Base-by-base conservation (phyloP, 1,139 yeast species). In the Scheffersomyces parashehatae region DNA sequence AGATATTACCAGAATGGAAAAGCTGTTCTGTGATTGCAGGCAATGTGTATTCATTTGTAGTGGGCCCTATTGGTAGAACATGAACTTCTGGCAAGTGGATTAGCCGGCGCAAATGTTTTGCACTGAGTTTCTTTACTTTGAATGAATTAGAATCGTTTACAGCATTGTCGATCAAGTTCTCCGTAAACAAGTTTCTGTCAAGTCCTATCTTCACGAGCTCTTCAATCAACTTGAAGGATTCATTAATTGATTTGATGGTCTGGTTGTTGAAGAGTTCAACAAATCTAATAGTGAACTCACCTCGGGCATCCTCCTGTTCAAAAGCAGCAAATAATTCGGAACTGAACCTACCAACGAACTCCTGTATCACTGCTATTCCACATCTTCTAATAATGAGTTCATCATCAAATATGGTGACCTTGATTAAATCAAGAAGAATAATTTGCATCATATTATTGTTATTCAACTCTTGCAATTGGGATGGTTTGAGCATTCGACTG, bases 321-420 rank as follows among this genome's bases (percentile, higher is more conserved):
- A 50, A 48, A 3, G 61, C 20, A 0, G 40, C 36, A 40, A 69
- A 68, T 5, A 70, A 44, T 2, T 41, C 29, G 11, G 48, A 58
- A 0, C 88, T 88, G 57, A 82, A 83, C 36, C 97, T 68, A 0
- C 98, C 98, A 3, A 88, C 62, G 8, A 87, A 75, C 56, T 91
- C 98, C 59, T 91, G 97, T 3, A 89, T 57, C 0, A 95, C 95
- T 0, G 97, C 96, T 10, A 89, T 73, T 0, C 91, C 85, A 29
- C 97, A 93, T 45, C 95, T 72, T 45, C 97, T 71, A 11, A 90
- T 79, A 44, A 83, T 74, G 28, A 88, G 69, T 43, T 90, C 97
- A 24, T 75, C 66, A 59, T 91, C 98, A 56, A 85, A 84, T 37
- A 88, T 72, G 11, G 83, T 66, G 1, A 81, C 74, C 13, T 72